Evolutionary conservation across 1,284 basidiomycete species (phyloP).

Genomic region (Cutaneotrichosporon sp.): DNA sequence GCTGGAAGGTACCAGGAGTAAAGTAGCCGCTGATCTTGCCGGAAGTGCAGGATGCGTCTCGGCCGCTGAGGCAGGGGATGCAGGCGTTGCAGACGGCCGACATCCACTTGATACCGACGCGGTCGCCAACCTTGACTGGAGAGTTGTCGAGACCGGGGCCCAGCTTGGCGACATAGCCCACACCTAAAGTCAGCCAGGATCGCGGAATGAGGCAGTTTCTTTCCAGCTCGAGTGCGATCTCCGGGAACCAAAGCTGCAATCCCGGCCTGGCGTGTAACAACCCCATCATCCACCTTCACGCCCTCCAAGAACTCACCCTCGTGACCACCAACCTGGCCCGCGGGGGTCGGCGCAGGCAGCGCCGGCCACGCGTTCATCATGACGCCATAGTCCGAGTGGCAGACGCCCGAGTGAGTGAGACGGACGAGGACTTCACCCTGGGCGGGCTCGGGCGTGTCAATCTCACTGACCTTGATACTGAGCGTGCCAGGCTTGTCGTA

Average conservation of each 20-base stretch:
- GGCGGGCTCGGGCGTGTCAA: conserved; percentile 23
- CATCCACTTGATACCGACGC: conserved; percentile 25
- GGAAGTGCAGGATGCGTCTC: conserved; percentile 15
- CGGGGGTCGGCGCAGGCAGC: conserved; percentile 14
- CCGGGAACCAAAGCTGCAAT: too few species aligned
- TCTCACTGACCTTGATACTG: conserved; percentile 22
- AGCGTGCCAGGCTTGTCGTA: conserved; percentile 23
- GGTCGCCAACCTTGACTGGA: conserved; percentile 23
- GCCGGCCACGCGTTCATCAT: conserved; percentile 23
- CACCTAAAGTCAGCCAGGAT: conserved; percentile 6
- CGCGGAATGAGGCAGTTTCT: too few species aligned
- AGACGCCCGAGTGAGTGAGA: conserved; percentile 25
- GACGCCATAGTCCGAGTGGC: conserved; percentile 23
- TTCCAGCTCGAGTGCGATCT: too few species aligned
- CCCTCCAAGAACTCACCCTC: conserved; percentile 15
- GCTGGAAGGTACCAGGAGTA: conserved; percentile 76
- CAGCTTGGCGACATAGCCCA: conserved; percentile 21
- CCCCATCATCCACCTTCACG: not conserved
- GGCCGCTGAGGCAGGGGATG: conserved; percentile 15
- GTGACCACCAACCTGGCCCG: conserved; percentile 23
- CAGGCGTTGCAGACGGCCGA: conserved; percentile 17
- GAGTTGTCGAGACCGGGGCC: conserved; percentile 21
- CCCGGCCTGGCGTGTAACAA: not conserved
- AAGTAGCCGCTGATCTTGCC: conserved; percentile 20
- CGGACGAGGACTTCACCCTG: conserved; percentile 21